Base-by-base conservation (phyloP, 2,329 filamentous ascomycete species). In the Pezicula radicicola region DNA sequence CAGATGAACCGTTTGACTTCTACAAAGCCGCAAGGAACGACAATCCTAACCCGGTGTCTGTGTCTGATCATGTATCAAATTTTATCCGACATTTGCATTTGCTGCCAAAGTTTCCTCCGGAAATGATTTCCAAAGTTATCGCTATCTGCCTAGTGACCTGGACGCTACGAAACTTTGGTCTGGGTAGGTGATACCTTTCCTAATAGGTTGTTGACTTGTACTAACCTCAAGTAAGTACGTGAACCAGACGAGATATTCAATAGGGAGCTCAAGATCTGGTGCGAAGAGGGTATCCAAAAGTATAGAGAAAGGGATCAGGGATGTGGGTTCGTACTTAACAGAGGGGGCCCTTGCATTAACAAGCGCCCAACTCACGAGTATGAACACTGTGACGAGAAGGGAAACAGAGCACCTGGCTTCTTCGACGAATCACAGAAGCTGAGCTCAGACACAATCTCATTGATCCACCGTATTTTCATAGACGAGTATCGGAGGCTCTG, bases 1-100 rank as follows among this genome's bases (percentile, higher is more conserved):
- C 55, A 7, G 57, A 59, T 19, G 40, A 55, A 4, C 57, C 57
- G 1, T 58, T 59, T 43, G 55, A 58, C 36, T 59, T 59, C 49
- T 59, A 52, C 33, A 46, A 46, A 13, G 57, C 57, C 27, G 53
- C 55, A 18, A 36, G 57, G 10, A 49, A 48, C 18, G 55, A 57
- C 39, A 59, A 58, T 19, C 57, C 57, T 12, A 58, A 50, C 19
- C 57, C 57, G 7, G 21, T 42, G 13, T 54, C 53, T 3, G 50
- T 53, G 19, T 46, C 37, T 19, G 53, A 58, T 36, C 57, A 59
- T 46, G 51, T 59, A 27, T 48, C 55, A 16, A 59, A 59, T 46
- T 59, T 59, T 40, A 46, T 59, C 16, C 53, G 57, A 13, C 55
- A 55, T 44, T 16, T 46, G 9, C 27, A 40, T 46, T 33, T 37